A percentile compares a stretch with the other conserved stretches of the same genome.
Evolutionary conservation across 192 early-diverging fungal species (phyloP).

Genomic region (Fimicolochytrium jonesii): DNA sequence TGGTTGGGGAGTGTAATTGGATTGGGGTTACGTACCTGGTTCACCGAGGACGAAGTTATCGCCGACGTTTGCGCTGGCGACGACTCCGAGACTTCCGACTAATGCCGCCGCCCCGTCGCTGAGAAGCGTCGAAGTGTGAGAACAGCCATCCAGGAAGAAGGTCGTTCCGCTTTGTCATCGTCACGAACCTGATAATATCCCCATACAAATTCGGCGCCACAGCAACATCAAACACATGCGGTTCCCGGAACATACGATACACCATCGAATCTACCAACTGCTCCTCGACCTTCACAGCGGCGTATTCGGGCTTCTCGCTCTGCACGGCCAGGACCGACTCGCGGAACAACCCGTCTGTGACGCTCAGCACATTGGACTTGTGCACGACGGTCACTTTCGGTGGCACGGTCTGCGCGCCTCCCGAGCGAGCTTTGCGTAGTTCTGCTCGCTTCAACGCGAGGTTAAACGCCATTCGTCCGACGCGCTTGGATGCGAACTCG

Average conservation of each 20-base stretch:
- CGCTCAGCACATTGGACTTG: conserved; percentile 94
- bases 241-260: conserved; percentile 94
- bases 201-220: conserved; percentile 98
- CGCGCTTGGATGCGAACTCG: conserved; percentile 80
- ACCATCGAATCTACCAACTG: conserved; percentile 99
- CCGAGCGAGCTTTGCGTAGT: neutral
- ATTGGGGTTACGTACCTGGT: conserved; percentile 68
- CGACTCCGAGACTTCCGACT: conserved; percentile 91
- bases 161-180: too few species aligned
- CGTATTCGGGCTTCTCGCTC: conserved; percentile 56
- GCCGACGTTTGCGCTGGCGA: conserved; percentile 95
- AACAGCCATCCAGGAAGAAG: too few species aligned
- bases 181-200: conserved; percentile 70
- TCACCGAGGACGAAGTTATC: conserved; percentile 94
- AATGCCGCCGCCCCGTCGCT: conserved; percentile 95
- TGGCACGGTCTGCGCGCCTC: conserved; percentile 4
- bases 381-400: conserved; percentile 88
- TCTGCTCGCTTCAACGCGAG: conserved; percentile 74
- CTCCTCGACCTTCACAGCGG: conserved; percentile 79
- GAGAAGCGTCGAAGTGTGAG: neutral
- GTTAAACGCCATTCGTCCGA: conserved; percentile 87
- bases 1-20: too few species aligned
- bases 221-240: conserved; percentile 90
- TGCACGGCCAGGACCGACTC: conserved; percentile 71
- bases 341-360: conserved; percentile 95